Evolutionary conservation across 805 yeast species (phyloP), one percentile per base, ranked within the genome.

Genomic region (Clavispora carvajalis): DNA sequence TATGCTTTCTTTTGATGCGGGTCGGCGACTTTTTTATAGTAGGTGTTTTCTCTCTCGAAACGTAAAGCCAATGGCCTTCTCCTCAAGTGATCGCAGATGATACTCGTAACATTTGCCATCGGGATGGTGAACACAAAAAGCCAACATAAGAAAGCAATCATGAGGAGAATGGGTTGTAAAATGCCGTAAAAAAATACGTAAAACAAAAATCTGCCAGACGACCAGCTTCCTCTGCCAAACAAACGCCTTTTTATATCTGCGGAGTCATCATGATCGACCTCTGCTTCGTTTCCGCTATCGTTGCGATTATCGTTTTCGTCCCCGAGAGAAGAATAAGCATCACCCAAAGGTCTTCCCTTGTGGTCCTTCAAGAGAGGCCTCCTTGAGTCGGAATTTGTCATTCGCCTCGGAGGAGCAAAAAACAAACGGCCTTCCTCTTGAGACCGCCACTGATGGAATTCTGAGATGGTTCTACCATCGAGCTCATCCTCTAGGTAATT

Each of bases 151-250:
- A 76, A 49, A 5, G 84, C 74, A 6, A 88, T 67, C 0, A 74
- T 3, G 12, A 69, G 57, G 23, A 81, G 67, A 2, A 85, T 54
- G 1, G 98, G 98, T 45, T 80, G 83, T 21, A 90, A 55, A 3
- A 85, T 46, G 3, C 77, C 49, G 57, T 90, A 88, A 59, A 80
- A 90, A 49, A 77, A 76, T 2, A 80, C 2, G 55, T 80, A 93
- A 55, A 88, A 91, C 10, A 82, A 56, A 19, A 91, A 73, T 47
- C 98, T 73, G 1, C 96, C 96, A 15, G 80, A 57, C 13, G 82
- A 80, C 98, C 98, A 93, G 49, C 79, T 67, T 26, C 98, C 98
- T 59, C 98, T 74, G 25, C 98, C 98, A 59, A 93, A 91, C 37
- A 79, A 69, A 44, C 98, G 73, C 17, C 60, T 58, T 59, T 67